Base-by-base conservation (phyloP, 2,329 filamentous ascomycete genomes). In the Xylaria hypoxylon region DNA sequence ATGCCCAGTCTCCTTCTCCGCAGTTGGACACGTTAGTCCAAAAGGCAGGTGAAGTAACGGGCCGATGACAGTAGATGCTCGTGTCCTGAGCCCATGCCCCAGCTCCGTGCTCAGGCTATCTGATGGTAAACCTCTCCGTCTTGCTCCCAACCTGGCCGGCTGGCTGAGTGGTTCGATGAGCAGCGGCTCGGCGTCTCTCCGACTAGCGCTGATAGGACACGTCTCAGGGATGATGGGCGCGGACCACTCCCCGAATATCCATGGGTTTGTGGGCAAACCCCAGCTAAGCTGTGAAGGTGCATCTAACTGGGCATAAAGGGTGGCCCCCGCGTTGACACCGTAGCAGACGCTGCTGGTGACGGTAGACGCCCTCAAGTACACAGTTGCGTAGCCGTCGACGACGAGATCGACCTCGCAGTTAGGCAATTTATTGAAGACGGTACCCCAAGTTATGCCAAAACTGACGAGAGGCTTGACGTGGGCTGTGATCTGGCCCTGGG, bases 41-140 rank as follows among this genome's bases (percentile, higher is more conserved):
- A 57, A 57, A 19, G 53, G 53, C 17, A 57, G 19, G 40, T 57
- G 53, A n/a, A 57, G 53, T n/a, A 57, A 31, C 8, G 53, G 53
- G 5, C 53, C 53, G 24, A 57, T 57, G 40, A 57, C 53, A 26
- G 53, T 47, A 17, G 40, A n/a, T n/a, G 17, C 40, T 26, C 53
- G 53, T 10, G 45, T 57, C 7, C 33, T 44, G 24, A 33, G 40
- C 31, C 17, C 26, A 31, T 8, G 15, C 24, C 26, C 26, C 4
- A 35, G 26, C 26, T 31, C 5, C 40, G 40, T 45, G n/a, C n/a
- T 31, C 26, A 28, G 15, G 24, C 22, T 17, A 48, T 48, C 24
- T 6, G 26, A 50, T 17, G 26, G 47, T n/a, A 15, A 15, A 38
- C 33, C 33, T 35, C 33, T 35, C 33, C 33, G 33, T 35, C 33